Evolutionary conservation across 164 flowering plant species (phyloP), one percentile per base, ranked within the genome.

Genomic region (Kingdonia uniflora): DNA sequence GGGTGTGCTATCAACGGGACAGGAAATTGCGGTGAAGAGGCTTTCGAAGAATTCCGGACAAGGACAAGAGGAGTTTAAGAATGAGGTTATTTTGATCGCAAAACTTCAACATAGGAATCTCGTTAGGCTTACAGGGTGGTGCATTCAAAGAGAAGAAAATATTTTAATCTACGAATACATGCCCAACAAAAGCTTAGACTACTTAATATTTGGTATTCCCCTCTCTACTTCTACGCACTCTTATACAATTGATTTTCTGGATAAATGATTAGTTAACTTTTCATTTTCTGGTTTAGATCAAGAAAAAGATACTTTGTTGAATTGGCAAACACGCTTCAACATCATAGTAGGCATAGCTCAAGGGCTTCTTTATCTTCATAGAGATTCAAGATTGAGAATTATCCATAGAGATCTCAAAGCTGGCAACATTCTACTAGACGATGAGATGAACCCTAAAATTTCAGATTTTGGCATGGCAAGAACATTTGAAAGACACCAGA

Each of bases 11-110:
- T 22, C 51, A 13, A 35, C 1, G 6, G 51, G 57, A n/a, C 37
- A 54, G 25, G 57, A 54, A 54, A 41, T 54, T 39, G 57, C 57
- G 10, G 57, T 54, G 14, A 54, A 54, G 29, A 54, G 55, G 44
- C 44, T 52, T 20, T 52, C 55, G 12, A 38, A 52, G 26, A 54
- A 40, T 16, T 54, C 47, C 39, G 57, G 47, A 19, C 57, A 42
- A 54, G 46, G 57, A 12, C 20, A 19, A 1, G 14, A 42, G 1
- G 57, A 54, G 48, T 54, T 54, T 17, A 54, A 40, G 57, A 54
- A 54, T 24, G 47, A 54, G 37, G 48, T 41, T 42, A 23, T 41
- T 12, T 22, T 54, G 47, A 41, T 42, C 15, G 46, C 57, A 14
- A 54, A 54, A 24, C 47, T 54, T 17, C 57, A 54, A 41, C 57